Evolutionary conservation across 805 yeast species (phyloP).

Genomic region (Candida germanica): DNA sequence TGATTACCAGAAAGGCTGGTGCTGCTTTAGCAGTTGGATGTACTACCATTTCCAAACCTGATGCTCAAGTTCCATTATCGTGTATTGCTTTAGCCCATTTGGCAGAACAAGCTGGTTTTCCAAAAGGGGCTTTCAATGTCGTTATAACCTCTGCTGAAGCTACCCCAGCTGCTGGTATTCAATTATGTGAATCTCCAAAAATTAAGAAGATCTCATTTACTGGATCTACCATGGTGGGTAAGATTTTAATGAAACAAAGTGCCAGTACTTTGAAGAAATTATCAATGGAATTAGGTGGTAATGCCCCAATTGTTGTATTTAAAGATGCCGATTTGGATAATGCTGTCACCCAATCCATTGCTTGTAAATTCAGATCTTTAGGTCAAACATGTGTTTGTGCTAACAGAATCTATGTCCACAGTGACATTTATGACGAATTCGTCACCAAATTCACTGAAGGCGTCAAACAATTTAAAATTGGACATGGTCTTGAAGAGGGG

Average conservation of each 20-base stretch:
- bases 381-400: conserved; percentile 87
- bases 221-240: conserved; percentile 75
- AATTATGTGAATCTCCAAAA: conserved; percentile 50
- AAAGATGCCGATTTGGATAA: conserved; percentile 66
- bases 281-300: conserved; percentile 76
- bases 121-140: conserved; percentile 54
- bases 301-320: conserved; percentile 75
- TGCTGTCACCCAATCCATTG: conserved; percentile 66
- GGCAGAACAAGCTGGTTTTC: conserved; percentile 59
- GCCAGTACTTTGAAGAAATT: conserved; percentile 63
- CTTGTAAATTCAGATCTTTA: conserved; percentile 67
- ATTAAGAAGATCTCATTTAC: conserved; percentile 72
- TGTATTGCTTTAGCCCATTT: conserved; percentile 56
- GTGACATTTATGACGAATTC: conserved; percentile 61
- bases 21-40: conserved; percentile 69
- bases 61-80: conserved; percentile 58
- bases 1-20: conserved; percentile 64
- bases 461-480: conserved; percentile 49
- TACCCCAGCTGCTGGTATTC: conserved; percentile 53
- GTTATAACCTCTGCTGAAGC: conserved; percentile 44
- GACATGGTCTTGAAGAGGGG: conserved; percentile 51
- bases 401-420: conserved; percentile 66
- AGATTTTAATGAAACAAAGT: conserved; percentile 59
- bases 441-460: conserved; percentile 45
- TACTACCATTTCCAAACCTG: conserved; percentile 59